phyloP scores from a whole-genome alignment of 176 grass and related monocot genomes.

The Luzula sylvatica region DNA sequence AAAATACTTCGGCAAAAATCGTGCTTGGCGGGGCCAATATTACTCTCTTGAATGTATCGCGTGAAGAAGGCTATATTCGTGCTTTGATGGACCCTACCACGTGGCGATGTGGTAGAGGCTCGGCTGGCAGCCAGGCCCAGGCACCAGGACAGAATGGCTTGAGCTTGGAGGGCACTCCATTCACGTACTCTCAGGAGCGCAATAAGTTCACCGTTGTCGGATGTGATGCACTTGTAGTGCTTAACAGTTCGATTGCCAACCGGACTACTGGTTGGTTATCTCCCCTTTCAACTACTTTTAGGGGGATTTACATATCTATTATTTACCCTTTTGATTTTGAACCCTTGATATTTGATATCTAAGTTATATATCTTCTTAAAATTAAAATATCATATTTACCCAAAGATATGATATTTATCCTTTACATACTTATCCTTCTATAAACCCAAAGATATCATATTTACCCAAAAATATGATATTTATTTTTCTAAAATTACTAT shows the following conservation, averaged over 20 bases:
- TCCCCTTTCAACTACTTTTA: too few species aligned
- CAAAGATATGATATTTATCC: too few species aligned
- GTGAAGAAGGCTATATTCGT: conserved; percentile 1
- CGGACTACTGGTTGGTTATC: neutral
- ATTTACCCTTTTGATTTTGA: too few species aligned
- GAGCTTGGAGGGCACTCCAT: neutral
- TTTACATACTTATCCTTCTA: too few species aligned
- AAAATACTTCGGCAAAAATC: neutral
- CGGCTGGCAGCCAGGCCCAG: neutral
- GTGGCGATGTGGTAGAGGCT: neutral
- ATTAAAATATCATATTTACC: too few species aligned
- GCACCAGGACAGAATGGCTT: neutral
- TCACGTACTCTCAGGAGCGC: conserved; percentile 6
- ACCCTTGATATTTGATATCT: too few species aligned
- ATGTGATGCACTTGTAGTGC: conserved; percentile 27
- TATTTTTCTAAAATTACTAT: too few species aligned
- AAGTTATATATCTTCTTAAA: too few species aligned
- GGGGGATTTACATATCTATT: too few species aligned
- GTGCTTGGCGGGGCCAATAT: neutral
- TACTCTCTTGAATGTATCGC: neutral
- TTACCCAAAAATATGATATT: too few species aligned
- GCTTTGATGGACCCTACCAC: neutral
- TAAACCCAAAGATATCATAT: too few species aligned
- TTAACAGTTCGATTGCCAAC: neutral
- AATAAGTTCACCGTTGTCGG: conserved; percentile 32